Evolutionary conservation across 805 yeast species (phyloP).

Genomic region (Huiozyma naganishii): DNA sequence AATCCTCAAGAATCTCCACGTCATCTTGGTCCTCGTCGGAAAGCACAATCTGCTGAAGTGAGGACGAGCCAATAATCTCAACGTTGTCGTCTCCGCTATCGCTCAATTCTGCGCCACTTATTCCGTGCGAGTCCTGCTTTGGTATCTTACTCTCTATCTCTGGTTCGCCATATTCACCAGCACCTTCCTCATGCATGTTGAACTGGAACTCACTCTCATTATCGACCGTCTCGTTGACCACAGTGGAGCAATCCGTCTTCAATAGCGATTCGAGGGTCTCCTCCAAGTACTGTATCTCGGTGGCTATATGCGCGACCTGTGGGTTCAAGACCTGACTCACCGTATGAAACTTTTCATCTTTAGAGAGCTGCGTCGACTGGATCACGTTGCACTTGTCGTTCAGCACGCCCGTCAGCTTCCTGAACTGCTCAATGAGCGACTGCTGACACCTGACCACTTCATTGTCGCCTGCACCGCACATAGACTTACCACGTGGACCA

Average conservation of each 20-base stretch:
- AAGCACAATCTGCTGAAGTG: neutral
- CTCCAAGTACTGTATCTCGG: too few relatives aligned
- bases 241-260: conserved; percentile 3
- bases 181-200: conserved; percentile 3
- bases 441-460: neutral
- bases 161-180: neutral
- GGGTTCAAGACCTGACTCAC: conserved; percentile 11
- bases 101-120: neutral
- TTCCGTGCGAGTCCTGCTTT: neutral
- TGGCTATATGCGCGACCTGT: too few relatives aligned
- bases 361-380: conserved; percentile 35
- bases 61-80: conserved; percentile 2
- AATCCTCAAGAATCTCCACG: neutral
- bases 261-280: too few relatives aligned
- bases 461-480: neutral
- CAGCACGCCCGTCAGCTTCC: conserved; percentile 8
- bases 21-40: neutral
- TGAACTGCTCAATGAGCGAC: conserved; percentile 3
- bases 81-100: neutral
- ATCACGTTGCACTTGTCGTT: conserved; percentile 27
- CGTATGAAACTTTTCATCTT: conserved; percentile 28
- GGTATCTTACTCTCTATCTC: too few relatives aligned
- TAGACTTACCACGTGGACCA: too few relatives aligned
- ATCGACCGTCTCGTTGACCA: conserved; percentile 4
- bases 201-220: conserved; percentile 6